Base-by-base conservation (phyloP, 306 rosid species). In the Adenanthera pavonina region DNA sequence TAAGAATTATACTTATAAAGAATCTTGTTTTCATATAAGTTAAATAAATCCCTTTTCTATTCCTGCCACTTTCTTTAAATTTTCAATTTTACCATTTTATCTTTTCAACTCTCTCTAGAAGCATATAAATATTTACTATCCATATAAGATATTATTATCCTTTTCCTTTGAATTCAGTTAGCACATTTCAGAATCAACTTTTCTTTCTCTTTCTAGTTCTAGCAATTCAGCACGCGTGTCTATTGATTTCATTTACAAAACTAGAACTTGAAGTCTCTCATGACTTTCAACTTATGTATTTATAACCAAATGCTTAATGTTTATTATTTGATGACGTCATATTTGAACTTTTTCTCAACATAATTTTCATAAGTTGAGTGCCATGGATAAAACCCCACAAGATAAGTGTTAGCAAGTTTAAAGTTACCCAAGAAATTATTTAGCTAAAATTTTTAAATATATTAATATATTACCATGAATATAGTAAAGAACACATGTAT, bases 21-120 rank as follows among this genome's bases (percentile, higher is more conserved):
- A 38, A 38, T 38, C 5, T 3, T 38, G 2, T 38, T 38, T 38
- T 38, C 41, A 38, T 2, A 38, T 4, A 30, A 53, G 19, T 40
- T 66, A 19, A 54, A 78, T 36, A 70, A 70, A 79, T 16, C 34
- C 16, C 8, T 70, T 69, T 68, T 41, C 33, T 57, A 14, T 59
- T 3, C 25, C 14, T 53, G 47, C 19, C 51, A 44, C 60, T 57
- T 51, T 35, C 56, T 53, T 81, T 52, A 65, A 40, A 51, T 40
- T 49, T 36, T 62, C 64, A 73, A 51, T 72, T 81, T 53, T 79
- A 16, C 46, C 62, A 14, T 49, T 54, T 65, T 30, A 62, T 73
- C 20, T 19, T 61, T 66, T 74, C 68, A 81, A 66, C 75, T 74
- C 69, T 65, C 12, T 74, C 70, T 43, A 81, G 46, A 41, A 65